phyloP scores from a whole-genome alignment of 495 filamentous ascomycete species.

The Aspergillus mulundensis region DNA sequence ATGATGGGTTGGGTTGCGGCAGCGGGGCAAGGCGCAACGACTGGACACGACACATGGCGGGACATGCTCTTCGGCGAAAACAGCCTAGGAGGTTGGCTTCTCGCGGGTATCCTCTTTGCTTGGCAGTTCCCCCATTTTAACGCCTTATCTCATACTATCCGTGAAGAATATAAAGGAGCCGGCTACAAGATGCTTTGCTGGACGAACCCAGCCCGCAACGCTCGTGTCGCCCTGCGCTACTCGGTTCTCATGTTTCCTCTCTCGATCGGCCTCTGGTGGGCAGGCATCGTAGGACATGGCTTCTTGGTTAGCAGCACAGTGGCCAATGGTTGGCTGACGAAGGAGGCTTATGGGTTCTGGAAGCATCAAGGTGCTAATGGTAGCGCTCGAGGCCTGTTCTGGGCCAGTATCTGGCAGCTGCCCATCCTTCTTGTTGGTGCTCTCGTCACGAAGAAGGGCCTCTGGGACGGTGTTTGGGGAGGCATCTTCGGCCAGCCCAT shows the following conservation, averaged over 20 bases:
- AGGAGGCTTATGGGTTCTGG: constrained; percentile 82
- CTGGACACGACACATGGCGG: constrained; percentile 64
- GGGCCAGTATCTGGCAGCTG: constrained; percentile 97
- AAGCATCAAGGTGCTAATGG: constrained; percentile 72
- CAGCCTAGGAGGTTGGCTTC: constrained; percentile 82
- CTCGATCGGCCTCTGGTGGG: constrained; percentile 75
- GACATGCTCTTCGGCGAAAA: constrained; percentile 71
- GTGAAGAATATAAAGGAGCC: constrained; percentile 82
- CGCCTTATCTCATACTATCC: constrained; percentile 78
- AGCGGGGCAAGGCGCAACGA: constrained; percentile 76
- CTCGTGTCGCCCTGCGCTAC: constrained; percentile 82
- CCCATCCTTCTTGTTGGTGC: constrained; percentile 88
- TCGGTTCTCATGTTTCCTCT: constrained; percentile 84
- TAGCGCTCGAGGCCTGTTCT: constrained; percentile 81
- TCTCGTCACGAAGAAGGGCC: constrained; percentile 88
- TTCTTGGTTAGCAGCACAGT: constrained; percentile 78
- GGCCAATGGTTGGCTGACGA: constrained; percentile 82
- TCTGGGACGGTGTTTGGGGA: constrained; percentile 83
- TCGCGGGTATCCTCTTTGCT: constrained; percentile 79
- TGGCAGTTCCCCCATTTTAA: constrained; percentile 99
- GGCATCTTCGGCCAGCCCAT: constrained; percentile 54
- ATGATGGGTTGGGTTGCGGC: constrained; percentile 98
- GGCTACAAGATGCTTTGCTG: constrained; percentile 90
- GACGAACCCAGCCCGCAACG: constrained; percentile 79
- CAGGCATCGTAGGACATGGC: constrained; percentile 78